A percentile compares a stretch with the other conserved stretches of the same genome.
These are phyloP conservation scores for Ophiostoma himal-ulmi DNA, from an alignment of 2,329 filamentous ascomycete genomes.

Conservation along the genomic window DNA sequence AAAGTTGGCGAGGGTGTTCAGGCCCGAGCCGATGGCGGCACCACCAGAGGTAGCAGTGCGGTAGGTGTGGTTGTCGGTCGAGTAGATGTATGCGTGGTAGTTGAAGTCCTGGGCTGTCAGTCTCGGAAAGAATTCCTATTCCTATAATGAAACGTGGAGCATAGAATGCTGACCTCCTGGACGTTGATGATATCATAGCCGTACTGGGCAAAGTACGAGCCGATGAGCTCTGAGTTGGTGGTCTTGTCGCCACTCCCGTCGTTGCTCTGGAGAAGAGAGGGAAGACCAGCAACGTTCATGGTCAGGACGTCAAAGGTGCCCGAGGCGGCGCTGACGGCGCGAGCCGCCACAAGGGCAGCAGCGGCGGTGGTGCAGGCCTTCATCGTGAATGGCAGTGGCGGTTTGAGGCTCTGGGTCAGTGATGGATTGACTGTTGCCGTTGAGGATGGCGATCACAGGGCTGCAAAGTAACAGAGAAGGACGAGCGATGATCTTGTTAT, in stretches of 20 bases:
- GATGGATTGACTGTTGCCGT: neutral
- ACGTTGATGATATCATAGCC: constrained; percentile 58
- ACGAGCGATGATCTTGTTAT: neutral
- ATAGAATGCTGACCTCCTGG: constrained; percentile 46
- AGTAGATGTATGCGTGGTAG: constrained; percentile 59
- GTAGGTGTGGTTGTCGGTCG: constrained; percentile 52
- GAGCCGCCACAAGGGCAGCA: constrained; percentile 1
- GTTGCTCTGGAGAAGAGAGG: constrained; percentile 51
- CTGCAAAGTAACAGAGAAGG: neutral
- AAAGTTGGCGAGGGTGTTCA: constrained; percentile 59
- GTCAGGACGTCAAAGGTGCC: constrained; percentile 45
- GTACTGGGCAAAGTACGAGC: constrained; percentile 50
- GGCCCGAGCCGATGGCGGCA: constrained; percentile 55
- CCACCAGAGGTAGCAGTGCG: constrained; percentile 61
- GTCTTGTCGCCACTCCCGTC: constrained; percentile 57
- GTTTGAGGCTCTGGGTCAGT: neutral
- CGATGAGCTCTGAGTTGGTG: constrained; percentile 52
- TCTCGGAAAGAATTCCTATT: neutral
- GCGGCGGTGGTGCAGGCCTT: neutral
- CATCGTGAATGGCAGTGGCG: neutral
- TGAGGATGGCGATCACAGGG: neutral
- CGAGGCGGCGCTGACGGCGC: constrained; percentile 1
- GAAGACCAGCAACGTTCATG: constrained; percentile 58
- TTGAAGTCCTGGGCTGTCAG: constrained; percentile 50
- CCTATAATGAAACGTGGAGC: neutral